Percentiles rank a stretch among this genome's conserved stretches.
Conservation (phyloP, 768 basidiomycete genomes). For the Suillus hirtellus region DNA sequence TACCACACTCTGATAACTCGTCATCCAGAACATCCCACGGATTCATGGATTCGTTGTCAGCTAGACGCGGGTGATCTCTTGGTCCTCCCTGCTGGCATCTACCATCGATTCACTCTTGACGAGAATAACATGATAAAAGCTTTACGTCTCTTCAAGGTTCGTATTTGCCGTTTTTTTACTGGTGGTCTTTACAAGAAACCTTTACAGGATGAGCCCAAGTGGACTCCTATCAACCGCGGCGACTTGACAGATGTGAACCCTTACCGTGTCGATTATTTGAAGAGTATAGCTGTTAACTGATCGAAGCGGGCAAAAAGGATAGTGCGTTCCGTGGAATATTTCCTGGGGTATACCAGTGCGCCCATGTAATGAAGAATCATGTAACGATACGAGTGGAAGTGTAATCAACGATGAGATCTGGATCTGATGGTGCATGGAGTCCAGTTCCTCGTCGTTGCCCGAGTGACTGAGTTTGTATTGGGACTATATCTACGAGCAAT, state of each 20-base stretch:
- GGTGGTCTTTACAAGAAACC: not conserved
- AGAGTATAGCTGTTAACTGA: slow-evolving; percentile 42
- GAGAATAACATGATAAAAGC: slow-evolving; percentile 70
- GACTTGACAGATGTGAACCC: slow-evolving; percentile 62
- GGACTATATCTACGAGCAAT: no score
- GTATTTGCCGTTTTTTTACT: slow-evolving; percentile 10
- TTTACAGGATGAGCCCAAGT: slow-evolving; percentile 85
- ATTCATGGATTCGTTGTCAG: slow-evolving; percentile 81
- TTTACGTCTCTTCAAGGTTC: slow-evolving; percentile 82
- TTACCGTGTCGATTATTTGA: slow-evolving; percentile 64
- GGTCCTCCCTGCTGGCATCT: slow-evolving; percentile 87
- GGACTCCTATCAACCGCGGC: slow-evolving; percentile 75
- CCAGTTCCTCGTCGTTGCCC: not conserved
- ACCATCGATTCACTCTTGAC: slow-evolving; percentile 94
- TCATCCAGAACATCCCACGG: slow-evolving; percentile 55
- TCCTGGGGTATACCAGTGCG: not conserved
- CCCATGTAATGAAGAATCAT: not conserved
- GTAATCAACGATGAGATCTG: no score
- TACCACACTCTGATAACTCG: not conserved
- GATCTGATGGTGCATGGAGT: no score
- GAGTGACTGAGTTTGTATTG: not conserved
- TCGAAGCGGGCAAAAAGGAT: not conserved
- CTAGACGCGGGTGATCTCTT: slow-evolving; percentile 80
- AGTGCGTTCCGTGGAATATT: not conserved
- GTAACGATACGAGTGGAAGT: not conserved